These are phyloP conservation scores for Coemansia sp. DNA, from an alignment of 192 early-diverging fungal genomes.

Conservation along the genomic window DNA sequence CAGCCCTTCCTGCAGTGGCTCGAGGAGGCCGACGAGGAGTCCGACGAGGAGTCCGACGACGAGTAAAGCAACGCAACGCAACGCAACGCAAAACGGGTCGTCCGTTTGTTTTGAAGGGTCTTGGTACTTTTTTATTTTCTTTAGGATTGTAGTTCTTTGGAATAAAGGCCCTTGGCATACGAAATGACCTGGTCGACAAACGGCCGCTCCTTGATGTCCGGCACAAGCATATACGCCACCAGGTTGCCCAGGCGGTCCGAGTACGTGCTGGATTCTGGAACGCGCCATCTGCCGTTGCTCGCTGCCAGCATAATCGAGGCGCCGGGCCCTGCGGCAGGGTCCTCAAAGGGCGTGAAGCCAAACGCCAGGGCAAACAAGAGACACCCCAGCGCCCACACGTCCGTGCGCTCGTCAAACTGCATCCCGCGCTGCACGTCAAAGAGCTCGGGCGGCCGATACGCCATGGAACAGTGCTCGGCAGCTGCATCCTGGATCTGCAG, in stretches of 20 bases:
- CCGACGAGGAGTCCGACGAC: conserved; percentile 54
- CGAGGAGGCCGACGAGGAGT: conserved; percentile 79
- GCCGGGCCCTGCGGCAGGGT: conserved; percentile 60
- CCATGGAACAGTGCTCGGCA: conserved; percentile 66
- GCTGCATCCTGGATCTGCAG: conserved; percentile 69
- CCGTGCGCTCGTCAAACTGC: conserved; percentile 63
- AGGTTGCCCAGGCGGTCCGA: conserved; percentile 53
- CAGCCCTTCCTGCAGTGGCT: conserved; percentile 91
- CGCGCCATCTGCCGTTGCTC: conserved; percentile 57
- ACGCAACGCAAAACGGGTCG: not conserved
- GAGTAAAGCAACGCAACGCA: not conserved
- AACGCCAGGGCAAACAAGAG: conserved; percentile 70
- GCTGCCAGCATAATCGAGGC: conserved; percentile 71
- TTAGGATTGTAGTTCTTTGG: conserved; percentile 1
- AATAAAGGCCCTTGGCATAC: conserved; percentile 25
- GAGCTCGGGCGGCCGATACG: conserved; percentile 74
- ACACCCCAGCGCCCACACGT: conserved; percentile 77
- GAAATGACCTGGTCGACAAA: conserved; percentile 58
- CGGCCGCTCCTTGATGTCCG: conserved; percentile 56
- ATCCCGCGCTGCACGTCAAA: conserved; percentile 70
- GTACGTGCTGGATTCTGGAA: conserved; percentile 54
- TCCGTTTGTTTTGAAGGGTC: not conserved
- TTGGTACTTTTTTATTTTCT: conserved; percentile 2
- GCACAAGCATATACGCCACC: conserved; percentile 59
- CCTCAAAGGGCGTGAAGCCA: conserved; percentile 67